Evolutionary conservation across 2,329 filamentous ascomycete species (phyloP).

Genomic region (Sclerotinia trifoliorum): DNA sequence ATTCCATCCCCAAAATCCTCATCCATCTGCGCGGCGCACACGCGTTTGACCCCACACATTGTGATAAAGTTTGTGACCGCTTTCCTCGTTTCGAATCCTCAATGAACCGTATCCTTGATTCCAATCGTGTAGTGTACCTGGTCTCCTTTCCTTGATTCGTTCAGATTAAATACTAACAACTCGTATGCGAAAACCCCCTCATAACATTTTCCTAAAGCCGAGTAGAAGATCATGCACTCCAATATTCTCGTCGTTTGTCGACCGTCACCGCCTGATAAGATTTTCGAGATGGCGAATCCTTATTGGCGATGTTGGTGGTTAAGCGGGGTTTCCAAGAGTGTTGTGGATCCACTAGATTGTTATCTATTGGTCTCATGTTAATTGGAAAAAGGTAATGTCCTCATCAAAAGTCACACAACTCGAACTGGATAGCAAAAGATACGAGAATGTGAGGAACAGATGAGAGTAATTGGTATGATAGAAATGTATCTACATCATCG

Average conservation of each 20-base stretch:
- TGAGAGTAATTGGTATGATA: background rate
- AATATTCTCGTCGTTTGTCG: background rate
- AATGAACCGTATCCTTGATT: background rate
- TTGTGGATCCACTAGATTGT: conserved; percentile 15
- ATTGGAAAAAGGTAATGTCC: conserved; percentile 5
- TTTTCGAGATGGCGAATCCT: background rate
- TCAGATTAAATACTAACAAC: background rate
- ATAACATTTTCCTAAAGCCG: background rate
- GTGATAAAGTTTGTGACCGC: conserved; percentile 12
- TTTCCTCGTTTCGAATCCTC: background rate
- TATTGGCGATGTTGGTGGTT: conserved; percentile 9
- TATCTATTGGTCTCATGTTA: conserved; percentile 20
- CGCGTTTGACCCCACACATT: conserved; percentile 17
- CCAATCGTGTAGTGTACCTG: background rate
- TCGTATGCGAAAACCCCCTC: conserved; percentile 10
- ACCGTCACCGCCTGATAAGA: conserved; percentile 12
- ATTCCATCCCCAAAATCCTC: conserved; percentile 13
- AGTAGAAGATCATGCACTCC: conserved; percentile 2
- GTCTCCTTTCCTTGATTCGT: background rate
- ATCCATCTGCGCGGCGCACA: conserved; percentile 10
- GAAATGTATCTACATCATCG: background rate
- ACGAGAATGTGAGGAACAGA: background rate
- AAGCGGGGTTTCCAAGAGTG: conserved; percentile 9
- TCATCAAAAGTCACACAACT: conserved; percentile 7
- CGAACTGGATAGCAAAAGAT: background rate